phyloP scores from a whole-genome alignment of 805 yeast species.

The Yarrowia porcina region DNA sequence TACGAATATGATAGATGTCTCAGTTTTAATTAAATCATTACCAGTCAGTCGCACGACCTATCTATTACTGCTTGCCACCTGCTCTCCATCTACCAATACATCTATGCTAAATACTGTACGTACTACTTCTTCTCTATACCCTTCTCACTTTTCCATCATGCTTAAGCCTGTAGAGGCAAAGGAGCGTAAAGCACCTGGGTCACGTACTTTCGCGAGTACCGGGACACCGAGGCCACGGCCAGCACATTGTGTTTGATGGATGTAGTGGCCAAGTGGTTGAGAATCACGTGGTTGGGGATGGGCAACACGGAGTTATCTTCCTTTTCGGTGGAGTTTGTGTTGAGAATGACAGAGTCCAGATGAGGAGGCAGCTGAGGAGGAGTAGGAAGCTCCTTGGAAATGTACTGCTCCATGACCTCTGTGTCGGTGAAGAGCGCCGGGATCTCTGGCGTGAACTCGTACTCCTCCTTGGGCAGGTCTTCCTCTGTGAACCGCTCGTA shows the following conservation, averaged over 20 bases:
- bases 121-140: background rate
- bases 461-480: conserved; percentile 79
- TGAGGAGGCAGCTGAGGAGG: conserved; percentile 98
- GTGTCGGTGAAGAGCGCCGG: conserved; percentile 45
- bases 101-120: conserved; percentile 15
- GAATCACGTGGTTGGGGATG: conserved; percentile 89
- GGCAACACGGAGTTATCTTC: conserved; percentile 86
- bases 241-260: conserved; percentile 88
- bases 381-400: conserved; percentile 51
- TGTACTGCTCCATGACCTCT: conserved; percentile 44
- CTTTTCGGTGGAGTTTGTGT: conserved; percentile 66
- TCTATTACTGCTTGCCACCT: too few species aligned
- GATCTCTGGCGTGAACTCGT: conserved; percentile 50
- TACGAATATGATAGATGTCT: too few species aligned
- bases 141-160: background rate
- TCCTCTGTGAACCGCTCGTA: conserved; percentile 73
- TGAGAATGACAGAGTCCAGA: conserved; percentile 86
- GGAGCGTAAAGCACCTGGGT: conserved; percentile 94
- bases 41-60: too few species aligned
- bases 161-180: conserved; percentile 43
- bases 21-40: too few species aligned
- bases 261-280: conserved; percentile 91
- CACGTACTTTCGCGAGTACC: conserved; percentile 85
- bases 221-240: conserved; percentile 86
- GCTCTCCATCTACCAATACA: background rate